phyloP scores from a whole-genome alignment of 345 rosid species.

The Boechera stricta region DNA sequence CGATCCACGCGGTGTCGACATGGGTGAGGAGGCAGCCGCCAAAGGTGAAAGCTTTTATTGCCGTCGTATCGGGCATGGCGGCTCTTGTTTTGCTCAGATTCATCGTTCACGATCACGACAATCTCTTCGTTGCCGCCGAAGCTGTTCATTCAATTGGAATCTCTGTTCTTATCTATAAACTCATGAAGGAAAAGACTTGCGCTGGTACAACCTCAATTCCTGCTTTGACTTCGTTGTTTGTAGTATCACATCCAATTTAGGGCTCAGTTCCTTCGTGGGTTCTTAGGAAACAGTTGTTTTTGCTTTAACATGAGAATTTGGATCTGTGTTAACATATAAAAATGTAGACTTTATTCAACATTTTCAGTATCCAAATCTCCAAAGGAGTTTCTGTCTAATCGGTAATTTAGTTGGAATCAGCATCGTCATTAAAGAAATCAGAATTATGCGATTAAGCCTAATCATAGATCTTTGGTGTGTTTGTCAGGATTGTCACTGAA shows the following conservation, averaged over 20 bases:
- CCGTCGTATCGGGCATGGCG: conserved; percentile 83
- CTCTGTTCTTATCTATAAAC: conserved; percentile 81
- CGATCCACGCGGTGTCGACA: conserved; percentile 65
- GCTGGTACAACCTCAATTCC: conserved; percentile 55
- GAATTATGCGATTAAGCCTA: background rate
- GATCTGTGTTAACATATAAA: background rate
- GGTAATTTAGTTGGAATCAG: background rate
- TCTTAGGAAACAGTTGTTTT: background rate
- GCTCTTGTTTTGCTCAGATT: conserved; percentile 77
- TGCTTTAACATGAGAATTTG: background rate
- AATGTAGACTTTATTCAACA: background rate
- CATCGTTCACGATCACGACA: conserved; percentile 92
- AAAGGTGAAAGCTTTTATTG: conserved; percentile 83
- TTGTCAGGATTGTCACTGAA: conserved; percentile 79
- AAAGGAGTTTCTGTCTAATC: background rate
- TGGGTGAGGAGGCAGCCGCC: conserved; percentile 93
- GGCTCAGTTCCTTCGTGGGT: background rate
- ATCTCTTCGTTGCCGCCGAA: conserved; percentile 94
- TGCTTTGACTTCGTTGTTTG: background rate
- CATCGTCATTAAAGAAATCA: background rate
- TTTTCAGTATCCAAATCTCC: background rate
- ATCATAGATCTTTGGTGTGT: background rate
- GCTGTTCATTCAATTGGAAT: conserved; percentile 90
- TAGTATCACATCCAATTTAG: background rate
- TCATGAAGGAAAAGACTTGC: conserved; percentile 87